Evolutionary conservation across 768 basidiomycete genomes (phyloP).

Genomic region (Trametes sanguinea): DNA sequence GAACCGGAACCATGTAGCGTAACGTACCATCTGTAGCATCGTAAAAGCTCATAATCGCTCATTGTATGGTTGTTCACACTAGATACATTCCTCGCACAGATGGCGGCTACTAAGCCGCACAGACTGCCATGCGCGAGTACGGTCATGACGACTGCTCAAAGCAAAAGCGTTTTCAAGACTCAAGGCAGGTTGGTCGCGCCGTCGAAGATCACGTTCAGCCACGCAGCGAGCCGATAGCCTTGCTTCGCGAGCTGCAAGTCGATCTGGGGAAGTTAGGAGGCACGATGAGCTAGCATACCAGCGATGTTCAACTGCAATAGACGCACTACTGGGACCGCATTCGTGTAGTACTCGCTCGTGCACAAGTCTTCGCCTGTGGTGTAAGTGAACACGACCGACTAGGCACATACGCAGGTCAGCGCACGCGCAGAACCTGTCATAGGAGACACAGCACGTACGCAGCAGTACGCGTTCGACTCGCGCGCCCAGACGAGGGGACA

Average conservation of each 20-base stretch:
- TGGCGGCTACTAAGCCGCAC: too few relatives aligned
- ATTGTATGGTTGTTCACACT: too few relatives aligned
- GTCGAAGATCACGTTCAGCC: slow-evolving; percentile 51
- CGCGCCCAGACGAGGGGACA: slow-evolving; percentile 52
- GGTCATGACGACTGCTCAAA: too few relatives aligned
- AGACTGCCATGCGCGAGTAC: neutral
- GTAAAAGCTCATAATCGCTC: too few relatives aligned
- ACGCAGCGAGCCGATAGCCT: slow-evolving; percentile 51
- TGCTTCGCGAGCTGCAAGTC: slow-evolving; percentile 49
- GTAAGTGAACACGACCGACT: slow-evolving; percentile 45
- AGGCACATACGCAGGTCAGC: neutral
- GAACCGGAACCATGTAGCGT: too few relatives aligned
- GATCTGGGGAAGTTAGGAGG: slow-evolving; percentile 27
- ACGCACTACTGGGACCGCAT: slow-evolving; percentile 32
- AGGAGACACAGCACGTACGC: slow-evolving; percentile 31
- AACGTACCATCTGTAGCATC: too few relatives aligned
- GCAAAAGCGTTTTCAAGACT: neutral
- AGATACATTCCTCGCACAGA: too few relatives aligned
- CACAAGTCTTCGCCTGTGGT: slow-evolving; percentile 45
- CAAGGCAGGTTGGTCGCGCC: slow-evolving; percentile 30
- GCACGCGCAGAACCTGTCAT: neutral
- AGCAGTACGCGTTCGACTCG: slow-evolving; percentile 48
- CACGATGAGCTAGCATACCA: too few relatives aligned
- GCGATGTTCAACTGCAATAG: too few relatives aligned
- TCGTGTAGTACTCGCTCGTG: slow-evolving; percentile 36